Percentiles rank a stretch among this genome's conserved stretches.
phyloP scores from a whole-genome alignment of 2,329 filamentous ascomycete species.

The Stagonosporopsis chrysanthemi region DNA sequence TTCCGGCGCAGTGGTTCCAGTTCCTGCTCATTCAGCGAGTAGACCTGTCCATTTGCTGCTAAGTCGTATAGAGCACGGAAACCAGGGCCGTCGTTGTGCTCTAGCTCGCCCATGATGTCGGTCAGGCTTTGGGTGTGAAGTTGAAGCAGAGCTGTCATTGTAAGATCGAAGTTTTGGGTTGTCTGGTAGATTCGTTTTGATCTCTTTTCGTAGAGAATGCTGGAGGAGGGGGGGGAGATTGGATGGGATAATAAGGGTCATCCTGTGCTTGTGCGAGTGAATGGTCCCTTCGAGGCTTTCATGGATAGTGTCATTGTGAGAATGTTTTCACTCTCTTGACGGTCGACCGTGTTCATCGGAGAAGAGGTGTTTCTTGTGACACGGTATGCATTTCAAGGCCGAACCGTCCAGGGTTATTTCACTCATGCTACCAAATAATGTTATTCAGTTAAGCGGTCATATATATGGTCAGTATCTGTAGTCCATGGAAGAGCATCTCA shows the following conservation, averaged over 20 bases:
- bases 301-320: neutral
- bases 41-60: constrained; percentile 3
- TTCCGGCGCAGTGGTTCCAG: constrained; percentile 10
- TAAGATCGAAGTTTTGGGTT: neutral
- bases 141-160: neutral
- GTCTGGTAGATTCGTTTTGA: neutral
- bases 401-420: too few species aligned
- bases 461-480: neutral
- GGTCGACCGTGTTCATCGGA: too few species aligned
- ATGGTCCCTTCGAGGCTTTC: neutral
- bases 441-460: neutral
- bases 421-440: too few species aligned
- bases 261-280: neutral
- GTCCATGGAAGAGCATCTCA: neutral
- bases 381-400: neutral
- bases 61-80: neutral
- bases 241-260: neutral
- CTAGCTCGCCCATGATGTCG: constrained; percentile 22
- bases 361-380: too few species aligned
- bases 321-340: neutral
- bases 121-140: constrained; percentile 20
- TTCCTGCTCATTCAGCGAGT: constrained; percentile 15
- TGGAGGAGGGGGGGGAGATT: neutral
- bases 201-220: neutral
- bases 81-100: constrained; percentile 9